Conservation (phyloP, 352 stramenopile genomes). For the Halophytophthora batemanensis region DNA sequence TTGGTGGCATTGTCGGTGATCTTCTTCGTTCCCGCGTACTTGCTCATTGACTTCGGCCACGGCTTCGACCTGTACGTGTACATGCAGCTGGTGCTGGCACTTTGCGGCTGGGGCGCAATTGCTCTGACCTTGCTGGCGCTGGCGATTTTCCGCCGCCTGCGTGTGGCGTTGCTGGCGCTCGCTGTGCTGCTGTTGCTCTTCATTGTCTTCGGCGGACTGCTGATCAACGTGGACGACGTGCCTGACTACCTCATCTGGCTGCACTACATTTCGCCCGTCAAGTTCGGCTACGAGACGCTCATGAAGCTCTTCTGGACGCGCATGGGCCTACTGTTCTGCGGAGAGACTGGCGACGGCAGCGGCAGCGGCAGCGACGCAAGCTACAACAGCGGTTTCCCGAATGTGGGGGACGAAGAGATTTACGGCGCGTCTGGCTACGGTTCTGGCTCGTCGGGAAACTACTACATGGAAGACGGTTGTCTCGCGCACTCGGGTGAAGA, state of each 20-base stretch:
- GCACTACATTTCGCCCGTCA: conserved; percentile 54
- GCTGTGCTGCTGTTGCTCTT: conserved; percentile 35
- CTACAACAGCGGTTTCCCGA: conserved; percentile 11
- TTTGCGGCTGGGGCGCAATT: conserved; percentile 29
- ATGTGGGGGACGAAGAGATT: conserved; percentile 17
- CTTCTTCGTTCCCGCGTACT: conserved; percentile 39
- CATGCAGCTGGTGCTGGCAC: conserved; percentile 47
- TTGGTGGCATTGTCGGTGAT: conserved; percentile 37
- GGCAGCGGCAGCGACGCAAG: conserved; percentile 4
- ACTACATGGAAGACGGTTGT: conserved; percentile 22
- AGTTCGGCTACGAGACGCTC: conserved; percentile 33
- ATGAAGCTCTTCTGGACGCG: conserved; percentile 44
- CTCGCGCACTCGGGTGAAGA: conserved; percentile 35
- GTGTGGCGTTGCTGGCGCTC: conserved; percentile 26
- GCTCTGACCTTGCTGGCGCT: conserved; percentile 31
- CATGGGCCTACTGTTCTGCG: conserved; percentile 21
- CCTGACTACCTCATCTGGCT: conserved; percentile 56
- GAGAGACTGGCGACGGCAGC: conserved; percentile 7
- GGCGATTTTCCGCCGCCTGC: conserved; percentile 30
- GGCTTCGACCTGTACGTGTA: conserved; percentile 43
- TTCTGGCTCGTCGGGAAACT: background rate
- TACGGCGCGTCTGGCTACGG: conserved; percentile 12
- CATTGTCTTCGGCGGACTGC: conserved; percentile 39
- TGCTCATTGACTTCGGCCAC: conserved; percentile 40
- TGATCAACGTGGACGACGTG: conserved; percentile 45